Evolutionary conservation across 1,139 yeast species (phyloP).

Genomic region (Saccharomycopsis crataegensis): DNA sequence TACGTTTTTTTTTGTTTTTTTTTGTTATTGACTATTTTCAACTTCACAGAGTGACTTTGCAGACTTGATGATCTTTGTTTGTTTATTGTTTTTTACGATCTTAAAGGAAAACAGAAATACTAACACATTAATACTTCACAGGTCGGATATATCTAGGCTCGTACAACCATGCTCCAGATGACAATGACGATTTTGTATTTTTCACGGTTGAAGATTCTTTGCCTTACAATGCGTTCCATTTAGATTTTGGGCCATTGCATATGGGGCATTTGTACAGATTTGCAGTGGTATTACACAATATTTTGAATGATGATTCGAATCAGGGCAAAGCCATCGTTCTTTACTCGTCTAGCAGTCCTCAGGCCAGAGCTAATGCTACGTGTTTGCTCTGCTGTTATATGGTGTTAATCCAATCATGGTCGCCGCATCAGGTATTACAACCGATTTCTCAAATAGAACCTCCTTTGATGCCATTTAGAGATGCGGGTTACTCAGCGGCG

Average conservation of each 20-base stretch:
- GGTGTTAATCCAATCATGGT: slow-evolving; percentile 95
- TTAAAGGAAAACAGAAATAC: background rate
- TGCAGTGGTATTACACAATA: slow-evolving; percentile 89
- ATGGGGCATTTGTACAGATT: slow-evolving; percentile 89
- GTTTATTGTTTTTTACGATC: background rate
- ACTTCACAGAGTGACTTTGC: too few species aligned
- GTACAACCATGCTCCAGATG: slow-evolving; percentile 70
- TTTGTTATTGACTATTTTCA: background rate
- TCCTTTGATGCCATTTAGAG: slow-evolving; percentile 90
- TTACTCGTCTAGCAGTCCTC: slow-evolving; percentile 75
- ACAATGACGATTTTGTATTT: slow-evolving; percentile 68
- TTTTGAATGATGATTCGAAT: slow-evolving; percentile 76
- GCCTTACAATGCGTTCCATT: slow-evolving; percentile 86
- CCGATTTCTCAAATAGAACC: slow-evolving; percentile 91
- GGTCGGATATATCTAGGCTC: slow-evolving; percentile 90
- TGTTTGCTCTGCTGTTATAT: slow-evolving; percentile 89
- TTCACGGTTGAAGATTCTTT: slow-evolving; percentile 90
- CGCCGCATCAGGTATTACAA: slow-evolving; percentile 94
- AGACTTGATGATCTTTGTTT: too few species aligned
- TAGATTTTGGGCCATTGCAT: slow-evolving; percentile 94
- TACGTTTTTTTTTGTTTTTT: slow-evolving; percentile 5
- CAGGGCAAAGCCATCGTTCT: slow-evolving; percentile 86
- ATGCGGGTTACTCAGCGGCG: slow-evolving; percentile 94
- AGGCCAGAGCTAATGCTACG: slow-evolving; percentile 88
- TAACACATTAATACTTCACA: slow-evolving; percentile 21